A percentile compares a stretch with the other conserved stretches of the same genome.
Evolutionary conservation across 106 monocot genomes (phyloP).

Genomic region (Phalaenopsis aphrodite): DNA sequence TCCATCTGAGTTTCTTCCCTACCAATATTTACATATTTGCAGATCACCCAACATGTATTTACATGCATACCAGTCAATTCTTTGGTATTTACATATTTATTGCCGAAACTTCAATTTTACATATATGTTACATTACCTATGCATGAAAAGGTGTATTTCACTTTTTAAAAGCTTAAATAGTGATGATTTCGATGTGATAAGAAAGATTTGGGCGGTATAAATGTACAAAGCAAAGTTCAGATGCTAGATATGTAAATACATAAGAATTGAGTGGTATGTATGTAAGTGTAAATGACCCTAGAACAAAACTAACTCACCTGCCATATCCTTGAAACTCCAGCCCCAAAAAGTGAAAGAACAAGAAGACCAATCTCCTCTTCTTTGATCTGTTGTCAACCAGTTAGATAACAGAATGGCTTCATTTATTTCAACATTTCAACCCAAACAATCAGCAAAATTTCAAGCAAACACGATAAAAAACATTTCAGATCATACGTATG

Average conservation of each 20-base stretch:
- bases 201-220: too few species aligned
- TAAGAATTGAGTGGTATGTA: too few species aligned
- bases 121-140: too few species aligned
- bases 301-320: conserved; percentile 35
- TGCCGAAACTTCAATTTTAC: too few species aligned
- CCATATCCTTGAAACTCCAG: conserved; percentile 55
- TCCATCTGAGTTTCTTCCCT: conserved; percentile 62
- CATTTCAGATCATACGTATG: not conserved
- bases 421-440: not conserved
- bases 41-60: not conserved
- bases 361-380: conserved; percentile 51
- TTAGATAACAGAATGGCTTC: not conserved
- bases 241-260: too few species aligned
- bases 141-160: too few species aligned
- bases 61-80: too few species aligned
- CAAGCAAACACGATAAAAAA: not conserved
- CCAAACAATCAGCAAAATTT: not conserved
- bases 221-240: too few species aligned
- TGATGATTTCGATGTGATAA: too few species aligned
- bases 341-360: conserved; percentile 65
- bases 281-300: not conserved
- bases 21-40: not conserved
- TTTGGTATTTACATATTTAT: too few species aligned
- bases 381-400: conserved; percentile 27
- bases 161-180: too few species aligned